Evolutionary conservation across 306 rosid species (phyloP), one percentile per base, ranked within the genome.

Genomic region (Astragalus membranaceus): DNA sequence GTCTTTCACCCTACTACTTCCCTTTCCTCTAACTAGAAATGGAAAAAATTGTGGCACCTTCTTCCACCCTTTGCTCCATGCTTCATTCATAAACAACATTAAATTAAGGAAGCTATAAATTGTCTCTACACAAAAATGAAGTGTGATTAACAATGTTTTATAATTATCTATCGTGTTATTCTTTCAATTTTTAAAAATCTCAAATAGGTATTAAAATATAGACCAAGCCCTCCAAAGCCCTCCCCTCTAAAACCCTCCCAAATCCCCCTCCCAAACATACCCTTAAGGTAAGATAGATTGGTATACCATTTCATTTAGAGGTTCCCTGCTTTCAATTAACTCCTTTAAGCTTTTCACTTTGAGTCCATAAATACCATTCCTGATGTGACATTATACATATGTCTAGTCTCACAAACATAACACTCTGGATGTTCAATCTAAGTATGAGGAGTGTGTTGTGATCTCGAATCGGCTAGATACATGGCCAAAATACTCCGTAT

Each of bases 331-430:
- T 61, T 61, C 43, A 66, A 9, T 71, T 39, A 33, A 47, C 29
- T 68, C 73, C 51, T 35, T 51, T 51, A 68, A 36, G 23, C 73
- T 52, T 51, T 69, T 13, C 36, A 36, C 35, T 71, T 47, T 36
- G 30, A 33, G 64, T 46, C 35, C 63, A 37, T 39, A 16, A 60
- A 73, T 43, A 20, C 53, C 13, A 43, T 3, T 62, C 16, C 32
- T 49, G 17, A 7, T 10, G 61, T 49, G 37, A 9, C 23, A n/a
- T n/a, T n/a, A n/a, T n/a, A n/a, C n/a, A 73, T 20, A 37, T 62
- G 41, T 20, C 42, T 8, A 10, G 8, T 60, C 11, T 15, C 54
- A 35, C 60, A 72, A 47, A 47, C 23, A 17, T 59, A 30, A 17
- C 69, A 47, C 23, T 72, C 12, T 4, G 50, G 61, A 60, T 36